Conservation (phyloP, 805 yeast genomes). For the Candida vartiovaarae region DNA sequence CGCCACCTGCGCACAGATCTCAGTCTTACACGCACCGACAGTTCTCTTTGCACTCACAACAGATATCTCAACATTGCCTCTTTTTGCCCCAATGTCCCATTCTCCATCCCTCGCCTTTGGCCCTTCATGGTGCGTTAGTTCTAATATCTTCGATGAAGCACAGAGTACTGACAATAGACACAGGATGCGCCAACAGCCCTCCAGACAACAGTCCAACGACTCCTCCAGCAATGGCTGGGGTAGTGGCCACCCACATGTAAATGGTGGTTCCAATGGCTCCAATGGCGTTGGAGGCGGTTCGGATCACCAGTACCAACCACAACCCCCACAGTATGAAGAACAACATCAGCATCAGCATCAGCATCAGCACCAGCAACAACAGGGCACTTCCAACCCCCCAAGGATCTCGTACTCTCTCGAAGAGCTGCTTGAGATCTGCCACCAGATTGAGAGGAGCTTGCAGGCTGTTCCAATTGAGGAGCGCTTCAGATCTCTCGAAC, state of each 20-base stretch:
- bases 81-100: conserved; percentile 21
- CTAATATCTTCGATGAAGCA: too few species aligned
- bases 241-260: too few species aligned
- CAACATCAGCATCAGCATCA: too few species aligned
- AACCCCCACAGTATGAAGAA: too few species aligned
- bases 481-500: conserved; percentile 26
- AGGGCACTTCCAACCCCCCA: too few species aligned
- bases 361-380: too few species aligned
- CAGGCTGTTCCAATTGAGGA: conserved; percentile 24
- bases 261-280: neutral
- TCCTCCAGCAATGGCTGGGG: neutral
- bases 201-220: conserved; percentile 7
- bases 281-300: neutral
- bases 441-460: conserved; percentile 27
- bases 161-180: neutral
- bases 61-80: too few species aligned
- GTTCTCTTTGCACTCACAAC: neutral
- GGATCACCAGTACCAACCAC: neutral
- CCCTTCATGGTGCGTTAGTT: conserved; percentile 9
- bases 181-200: conserved; percentile 28
- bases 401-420: conserved; percentile 34
- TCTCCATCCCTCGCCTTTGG: conserved; percentile 19
- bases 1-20: too few species aligned
- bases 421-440: conserved; percentile 49
- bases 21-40: neutral